phyloP scores from a whole-genome alignment of 176 grass and related monocot genomes.

The Ampelocalamus luodianensis region DNA sequence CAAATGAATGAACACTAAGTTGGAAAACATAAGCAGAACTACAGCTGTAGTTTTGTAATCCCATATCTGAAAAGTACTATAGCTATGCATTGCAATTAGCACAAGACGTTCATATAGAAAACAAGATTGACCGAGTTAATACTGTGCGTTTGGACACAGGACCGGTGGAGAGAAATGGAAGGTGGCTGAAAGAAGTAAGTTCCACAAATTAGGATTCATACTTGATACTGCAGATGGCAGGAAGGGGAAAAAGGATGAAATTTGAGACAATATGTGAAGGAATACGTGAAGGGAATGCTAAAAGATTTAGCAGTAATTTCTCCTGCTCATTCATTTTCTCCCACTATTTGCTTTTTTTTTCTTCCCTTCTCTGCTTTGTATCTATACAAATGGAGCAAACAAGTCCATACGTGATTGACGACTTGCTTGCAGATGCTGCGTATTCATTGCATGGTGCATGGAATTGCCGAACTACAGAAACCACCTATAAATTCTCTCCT shows the following conservation, averaged over 20 bases:
- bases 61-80: neutral
- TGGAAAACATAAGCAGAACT: slow-evolving; percentile 13
- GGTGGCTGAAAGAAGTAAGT: neutral
- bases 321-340: neutral
- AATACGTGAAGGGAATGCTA: neutral
- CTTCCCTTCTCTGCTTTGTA: neutral
- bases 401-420: neutral
- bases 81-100: neutral
- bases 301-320: neutral
- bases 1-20: neutral
- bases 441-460: slow-evolving; percentile 19
- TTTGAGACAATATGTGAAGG: neutral
- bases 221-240: neutral
- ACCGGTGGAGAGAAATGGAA: slow-evolving; percentile 17
- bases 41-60: slow-evolving; percentile 2
- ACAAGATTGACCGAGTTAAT: neutral
- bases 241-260: neutral
- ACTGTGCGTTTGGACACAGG: neutral
- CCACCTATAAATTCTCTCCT: neutral
- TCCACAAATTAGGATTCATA: neutral
- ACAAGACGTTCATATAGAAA: neutral
- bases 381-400: neutral
- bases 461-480: neutral
- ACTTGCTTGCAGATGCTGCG: neutral
- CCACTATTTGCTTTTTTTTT: neutral